phyloP scores from a whole-genome alignment of 2,329 filamentous ascomycete genomes.

The Ophiostoma himal-ulmi region DNA sequence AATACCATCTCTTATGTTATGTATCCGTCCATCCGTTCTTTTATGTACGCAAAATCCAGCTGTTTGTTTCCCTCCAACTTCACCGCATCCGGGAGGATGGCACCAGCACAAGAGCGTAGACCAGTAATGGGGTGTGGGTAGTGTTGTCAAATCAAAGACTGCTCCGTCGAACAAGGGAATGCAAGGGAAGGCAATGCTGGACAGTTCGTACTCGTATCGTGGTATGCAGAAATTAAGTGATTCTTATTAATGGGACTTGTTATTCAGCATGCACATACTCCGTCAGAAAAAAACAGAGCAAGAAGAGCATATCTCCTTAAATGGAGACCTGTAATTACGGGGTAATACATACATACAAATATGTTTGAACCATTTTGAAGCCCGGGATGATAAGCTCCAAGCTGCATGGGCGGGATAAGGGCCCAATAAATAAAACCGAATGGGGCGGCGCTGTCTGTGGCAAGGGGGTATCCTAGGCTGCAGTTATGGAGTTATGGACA shows the following conservation, averaged over 20 bases:
- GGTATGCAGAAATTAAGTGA: neutral
- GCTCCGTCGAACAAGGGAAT: neutral
- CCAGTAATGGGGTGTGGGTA: neutral
- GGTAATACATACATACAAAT: neutral
- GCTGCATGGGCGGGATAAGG: conserved; percentile 12
- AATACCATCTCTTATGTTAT: neutral
- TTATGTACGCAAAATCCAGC: neutral
- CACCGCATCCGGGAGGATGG: conserved; percentile 2
- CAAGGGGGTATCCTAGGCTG: conserved; percentile 11
- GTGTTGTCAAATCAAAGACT: neutral
- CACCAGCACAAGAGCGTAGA: neutral
- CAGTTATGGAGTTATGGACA: neutral
- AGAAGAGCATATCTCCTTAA: neutral
- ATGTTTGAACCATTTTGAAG: neutral
- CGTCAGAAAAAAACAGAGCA: neutral
- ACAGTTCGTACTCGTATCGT: conserved; percentile 3
- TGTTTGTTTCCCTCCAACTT: neutral
- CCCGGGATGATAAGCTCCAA: neutral
- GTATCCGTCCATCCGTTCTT: neutral
- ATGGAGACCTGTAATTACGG: neutral
- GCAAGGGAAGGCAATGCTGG: neutral
- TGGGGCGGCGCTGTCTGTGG: conserved; percentile 7
- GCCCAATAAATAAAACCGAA: neutral
- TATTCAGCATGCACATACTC: neutral
- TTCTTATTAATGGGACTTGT: too few relatives aligned